Evolutionary conservation across 495 filamentous ascomycete species (phyloP).

Genomic region (Penicillium simplicissimum): DNA sequence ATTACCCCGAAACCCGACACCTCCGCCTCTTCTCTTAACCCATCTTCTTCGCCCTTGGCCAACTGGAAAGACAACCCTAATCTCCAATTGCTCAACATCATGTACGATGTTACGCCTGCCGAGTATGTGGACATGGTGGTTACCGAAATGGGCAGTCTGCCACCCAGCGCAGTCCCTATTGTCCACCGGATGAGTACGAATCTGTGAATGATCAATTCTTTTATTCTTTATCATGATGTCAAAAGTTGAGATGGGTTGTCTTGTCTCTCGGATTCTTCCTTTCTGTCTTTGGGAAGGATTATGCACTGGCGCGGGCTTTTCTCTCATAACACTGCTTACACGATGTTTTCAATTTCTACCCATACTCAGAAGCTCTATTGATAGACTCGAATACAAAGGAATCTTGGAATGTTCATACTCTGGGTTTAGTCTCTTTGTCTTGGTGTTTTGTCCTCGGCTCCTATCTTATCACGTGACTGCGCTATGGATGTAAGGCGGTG

Average conservation of each 20-base stretch:
- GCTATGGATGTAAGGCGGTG: background rate
- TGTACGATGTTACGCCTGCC: slow-evolving; percentile 94
- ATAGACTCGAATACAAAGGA: background rate
- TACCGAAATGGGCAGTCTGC: slow-evolving; percentile 85
- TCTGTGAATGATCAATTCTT: slow-evolving; percentile 27
- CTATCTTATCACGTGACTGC: background rate
- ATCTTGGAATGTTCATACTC: background rate
- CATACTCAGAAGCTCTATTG: background rate
- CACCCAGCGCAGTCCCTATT: slow-evolving; percentile 75
- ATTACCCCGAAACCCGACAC: slow-evolving; percentile 27
- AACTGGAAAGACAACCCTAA: slow-evolving; percentile 64
- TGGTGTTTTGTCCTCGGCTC: background rate
- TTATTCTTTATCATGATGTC: background rate
- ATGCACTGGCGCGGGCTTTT: slow-evolving; percentile 1
- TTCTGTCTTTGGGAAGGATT: background rate
- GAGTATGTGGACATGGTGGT: slow-evolving; percentile 86
- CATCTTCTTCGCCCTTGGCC: slow-evolving; percentile 41
- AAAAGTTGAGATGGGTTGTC: slow-evolving; percentile 7
- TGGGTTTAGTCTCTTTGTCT: background rate
- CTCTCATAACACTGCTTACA: background rate
- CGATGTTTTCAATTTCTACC: background rate
- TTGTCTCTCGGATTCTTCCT: background rate
- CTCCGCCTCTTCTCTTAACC: slow-evolving; percentile 16
- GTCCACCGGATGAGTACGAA: slow-evolving; percentile 54
- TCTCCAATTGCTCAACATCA: slow-evolving; percentile 74